phyloP scores from a whole-genome alignment of 805 yeast genomes.

The Zygoascus bituminiphila region DNA sequence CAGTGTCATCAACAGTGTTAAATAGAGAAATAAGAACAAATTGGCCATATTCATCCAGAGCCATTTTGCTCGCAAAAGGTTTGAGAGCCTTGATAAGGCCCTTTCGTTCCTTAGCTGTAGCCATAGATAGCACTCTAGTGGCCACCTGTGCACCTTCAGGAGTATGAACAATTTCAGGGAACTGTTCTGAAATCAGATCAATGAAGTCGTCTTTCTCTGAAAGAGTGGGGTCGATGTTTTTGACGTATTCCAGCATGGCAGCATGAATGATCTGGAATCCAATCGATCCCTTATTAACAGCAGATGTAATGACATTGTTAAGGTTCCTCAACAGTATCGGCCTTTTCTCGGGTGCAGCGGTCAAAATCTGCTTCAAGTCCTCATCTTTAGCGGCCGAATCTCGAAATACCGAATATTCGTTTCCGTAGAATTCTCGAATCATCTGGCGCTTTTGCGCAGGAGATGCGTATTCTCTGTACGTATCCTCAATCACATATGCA shows the following conservation, averaged over 20 bases:
- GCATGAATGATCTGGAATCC: conserved; percentile 96
- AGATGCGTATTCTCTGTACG: conserved; percentile 75
- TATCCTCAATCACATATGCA: conserved; percentile 94
- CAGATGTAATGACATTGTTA: conserved; percentile 74
- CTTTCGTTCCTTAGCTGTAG: conserved; percentile 91
- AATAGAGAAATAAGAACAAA: conserved; percentile 67
- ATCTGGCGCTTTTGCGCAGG: conserved; percentile 81
- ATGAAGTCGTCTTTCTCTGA: conserved; percentile 68
- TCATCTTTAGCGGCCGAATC: conserved; percentile 51
- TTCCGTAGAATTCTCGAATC: conserved; percentile 94
- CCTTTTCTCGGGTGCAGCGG: conserved; percentile 68
- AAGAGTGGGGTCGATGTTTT: conserved; percentile 51
- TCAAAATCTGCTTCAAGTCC: conserved; percentile 55
- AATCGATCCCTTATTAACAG: conserved; percentile 91
- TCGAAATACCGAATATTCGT: conserved; percentile 85
- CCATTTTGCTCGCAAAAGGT: conserved; percentile 65
- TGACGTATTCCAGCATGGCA: conserved; percentile 83
- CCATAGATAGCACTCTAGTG: conserved; percentile 64
- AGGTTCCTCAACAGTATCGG: conserved; percentile 67
- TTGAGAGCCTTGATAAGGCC: conserved; percentile 61
- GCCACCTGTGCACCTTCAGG: conserved; percentile 93
- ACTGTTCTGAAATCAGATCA: conserved; percentile 75
- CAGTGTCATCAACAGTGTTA: conserved; percentile 91
- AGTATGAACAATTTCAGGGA: conserved; percentile 93
- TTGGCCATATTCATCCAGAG: conserved; percentile 82